phyloP scores from a whole-genome alignment of 1,284 basidiomycete species.

The Taiwanofungus camphoratus region DNA sequence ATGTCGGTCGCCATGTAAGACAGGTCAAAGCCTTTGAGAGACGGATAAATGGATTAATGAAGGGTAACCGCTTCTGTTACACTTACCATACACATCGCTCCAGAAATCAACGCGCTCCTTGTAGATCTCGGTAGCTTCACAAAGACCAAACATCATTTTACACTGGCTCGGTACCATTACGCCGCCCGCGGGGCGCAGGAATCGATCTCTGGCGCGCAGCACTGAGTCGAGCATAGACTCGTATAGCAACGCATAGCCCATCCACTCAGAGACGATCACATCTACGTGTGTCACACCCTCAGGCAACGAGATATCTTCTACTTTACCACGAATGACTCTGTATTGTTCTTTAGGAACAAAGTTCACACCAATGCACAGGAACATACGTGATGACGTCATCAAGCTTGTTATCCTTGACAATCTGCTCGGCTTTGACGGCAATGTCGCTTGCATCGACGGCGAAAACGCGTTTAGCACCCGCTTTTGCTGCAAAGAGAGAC shows the following conservation, averaged over 20 bases:
- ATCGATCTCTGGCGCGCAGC: slow-evolving; percentile 80
- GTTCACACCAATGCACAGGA: not conserved
- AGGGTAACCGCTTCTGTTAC: not conserved
- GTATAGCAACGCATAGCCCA: slow-evolving; percentile 92
- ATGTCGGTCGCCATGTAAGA: slow-evolving; percentile 69
- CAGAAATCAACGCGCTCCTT: slow-evolving; percentile 87
- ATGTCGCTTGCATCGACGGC: slow-evolving; percentile 92
- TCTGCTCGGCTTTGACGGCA: slow-evolving; percentile 76
- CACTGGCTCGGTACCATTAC: slow-evolving; percentile 93
- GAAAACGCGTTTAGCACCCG: slow-evolving; percentile 90
- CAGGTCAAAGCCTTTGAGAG: slow-evolving; percentile 79
- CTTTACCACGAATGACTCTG: slow-evolving; percentile 81
- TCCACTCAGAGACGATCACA: slow-evolving; percentile 96
- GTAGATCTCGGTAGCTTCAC: slow-evolving; percentile 69
- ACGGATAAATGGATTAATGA: not conserved
- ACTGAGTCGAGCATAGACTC: slow-evolving; percentile 98
- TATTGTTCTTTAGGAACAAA: not conserved
- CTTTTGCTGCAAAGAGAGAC: slow-evolving; percentile 87
- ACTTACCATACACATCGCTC: slow-evolving; percentile 81
- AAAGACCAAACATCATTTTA: slow-evolving; percentile 79
- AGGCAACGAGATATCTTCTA: slow-evolving; percentile 78
- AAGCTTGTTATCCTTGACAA: slow-evolving; percentile 77
- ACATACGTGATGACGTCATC: slow-evolving; percentile 70
- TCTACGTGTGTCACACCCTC: slow-evolving; percentile 76
- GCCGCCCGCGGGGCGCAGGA: slow-evolving; percentile 65